phyloP scores from a whole-genome alignment of 495 filamentous ascomycete species.

The Ramalina peruviana region DNA sequence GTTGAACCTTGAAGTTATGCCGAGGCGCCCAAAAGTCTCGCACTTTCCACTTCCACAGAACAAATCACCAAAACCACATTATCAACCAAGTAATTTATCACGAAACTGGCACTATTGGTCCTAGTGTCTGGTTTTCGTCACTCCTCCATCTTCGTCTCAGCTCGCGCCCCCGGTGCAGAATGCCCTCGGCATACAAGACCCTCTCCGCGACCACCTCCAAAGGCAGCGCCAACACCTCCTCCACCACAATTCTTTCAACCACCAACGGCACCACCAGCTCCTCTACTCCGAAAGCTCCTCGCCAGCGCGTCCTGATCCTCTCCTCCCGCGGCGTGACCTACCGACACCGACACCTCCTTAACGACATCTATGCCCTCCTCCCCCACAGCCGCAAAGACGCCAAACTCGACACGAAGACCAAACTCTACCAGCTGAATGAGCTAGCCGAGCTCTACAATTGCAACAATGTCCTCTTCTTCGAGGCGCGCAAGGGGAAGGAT shows the following conservation, averaged over 20 bases:
- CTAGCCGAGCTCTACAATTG: constrained; percentile 96
- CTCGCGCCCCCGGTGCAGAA: too few relatives aligned
- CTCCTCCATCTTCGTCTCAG: too few relatives aligned
- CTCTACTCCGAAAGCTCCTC: constrained; percentile 21
- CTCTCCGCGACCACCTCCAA: constrained; percentile 34
- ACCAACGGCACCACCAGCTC: constrained; percentile 26
- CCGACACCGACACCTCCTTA: constrained; percentile 83
- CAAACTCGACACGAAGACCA: constrained; percentile 92
- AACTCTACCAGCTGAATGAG: constrained; percentile 78
- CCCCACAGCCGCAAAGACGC: constrained; percentile 88
- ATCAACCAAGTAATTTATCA: too few relatives aligned
- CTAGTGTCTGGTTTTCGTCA: too few relatives aligned
- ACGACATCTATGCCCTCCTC: constrained; percentile 77
- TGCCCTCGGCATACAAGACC: constrained; percentile 93
- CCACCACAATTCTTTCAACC: constrained; percentile 48
- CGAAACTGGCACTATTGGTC: too few relatives aligned
- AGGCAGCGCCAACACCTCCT: not conserved
- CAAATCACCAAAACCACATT: too few relatives aligned
- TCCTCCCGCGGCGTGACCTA: constrained; percentile 85
- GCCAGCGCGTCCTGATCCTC: constrained; percentile 68
- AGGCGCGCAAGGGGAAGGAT: constrained; percentile 89
- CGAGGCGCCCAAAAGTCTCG: too few relatives aligned
- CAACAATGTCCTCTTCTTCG: constrained; percentile 96
- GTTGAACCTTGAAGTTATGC: too few relatives aligned
- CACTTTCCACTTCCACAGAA: too few relatives aligned